Evolutionary conservation across 345 rosid genomes (phyloP).

Genomic region (Excoecaria agallocha): DNA sequence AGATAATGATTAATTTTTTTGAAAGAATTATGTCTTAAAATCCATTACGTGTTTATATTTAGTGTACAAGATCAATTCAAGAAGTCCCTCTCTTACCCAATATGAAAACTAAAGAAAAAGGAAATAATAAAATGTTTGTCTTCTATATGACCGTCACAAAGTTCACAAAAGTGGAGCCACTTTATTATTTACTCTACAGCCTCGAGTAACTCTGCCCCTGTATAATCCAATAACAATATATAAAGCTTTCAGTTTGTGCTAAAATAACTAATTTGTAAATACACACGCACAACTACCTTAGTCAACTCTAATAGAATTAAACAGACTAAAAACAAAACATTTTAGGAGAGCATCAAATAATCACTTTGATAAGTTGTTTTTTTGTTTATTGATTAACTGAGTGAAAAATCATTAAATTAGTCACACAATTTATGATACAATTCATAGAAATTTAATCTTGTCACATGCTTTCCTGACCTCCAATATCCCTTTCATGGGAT

Average conservation of each 20-base stretch:
- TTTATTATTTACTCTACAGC: slow-evolving; percentile 30
- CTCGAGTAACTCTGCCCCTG: slow-evolving; percentile 28
- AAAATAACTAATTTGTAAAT: background rate
- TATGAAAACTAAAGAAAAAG: too few relatives aligned
- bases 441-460: background rate
- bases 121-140: too few relatives aligned
- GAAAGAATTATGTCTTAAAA: too few relatives aligned
- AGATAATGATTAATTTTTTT: slow-evolving; percentile 24
- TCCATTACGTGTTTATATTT: slow-evolving; percentile 7
- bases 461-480: too few relatives aligned
- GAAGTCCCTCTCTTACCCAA: background rate
- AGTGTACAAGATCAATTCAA: background rate
- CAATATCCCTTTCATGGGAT: too few relatives aligned
- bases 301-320: background rate
- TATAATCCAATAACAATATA: slow-evolving; percentile 19
- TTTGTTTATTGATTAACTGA: background rate
- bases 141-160: slow-evolving; percentile 9
- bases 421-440: too few relatives aligned
- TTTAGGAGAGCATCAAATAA: background rate
- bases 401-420: background rate
- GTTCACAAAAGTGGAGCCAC: slow-evolving; percentile 27
- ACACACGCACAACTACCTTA: background rate
- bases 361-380: background rate
- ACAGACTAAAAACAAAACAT: background rate
- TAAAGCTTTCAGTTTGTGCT: slow-evolving; percentile 6